These are phyloP conservation scores for Didymella sp. DNA, from an alignment of 2,329 filamentous ascomycete species.

Conservation along the genomic window DNA sequence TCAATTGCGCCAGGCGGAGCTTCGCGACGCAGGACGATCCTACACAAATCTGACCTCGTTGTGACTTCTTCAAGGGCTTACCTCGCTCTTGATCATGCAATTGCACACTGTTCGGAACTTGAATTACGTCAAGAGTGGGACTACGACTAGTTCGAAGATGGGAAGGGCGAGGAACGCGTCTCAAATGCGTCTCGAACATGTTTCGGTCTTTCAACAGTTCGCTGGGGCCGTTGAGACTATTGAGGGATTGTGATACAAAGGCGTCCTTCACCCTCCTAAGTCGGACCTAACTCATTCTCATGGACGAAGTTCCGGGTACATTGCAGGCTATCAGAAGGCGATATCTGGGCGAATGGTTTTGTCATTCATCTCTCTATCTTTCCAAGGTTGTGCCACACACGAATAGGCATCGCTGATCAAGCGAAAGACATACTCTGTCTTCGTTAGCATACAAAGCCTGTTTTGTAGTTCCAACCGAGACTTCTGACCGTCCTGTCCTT, in stretches of 20 bases:
- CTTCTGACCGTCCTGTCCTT: not conserved
- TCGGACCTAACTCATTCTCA: too few relatives aligned
- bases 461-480: not conserved
- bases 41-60: not conserved
- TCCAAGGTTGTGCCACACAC: not conserved
- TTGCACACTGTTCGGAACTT: not conserved
- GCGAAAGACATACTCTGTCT: not conserved
- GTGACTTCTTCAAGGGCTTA: not conserved
- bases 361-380: not conserved
- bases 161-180: not conserved
- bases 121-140: not conserved
- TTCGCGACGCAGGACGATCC: not conserved
- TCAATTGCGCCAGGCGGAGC: slow-evolving; percentile 20
- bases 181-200: too few relatives aligned
- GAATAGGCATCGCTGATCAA: not conserved
- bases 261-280: too few relatives aligned
- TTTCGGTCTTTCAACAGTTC: too few relatives aligned
- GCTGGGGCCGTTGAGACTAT: too few relatives aligned
- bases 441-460: not conserved
- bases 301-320: not conserved
- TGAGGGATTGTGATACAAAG: too few relatives aligned
- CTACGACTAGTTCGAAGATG: not conserved
- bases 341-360: not conserved
- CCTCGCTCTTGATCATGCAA: not conserved
- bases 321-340: not conserved